phyloP scores from a whole-genome alignment of 2,329 filamentous ascomycete species.

The Tolypocladium inflatum region DNA sequence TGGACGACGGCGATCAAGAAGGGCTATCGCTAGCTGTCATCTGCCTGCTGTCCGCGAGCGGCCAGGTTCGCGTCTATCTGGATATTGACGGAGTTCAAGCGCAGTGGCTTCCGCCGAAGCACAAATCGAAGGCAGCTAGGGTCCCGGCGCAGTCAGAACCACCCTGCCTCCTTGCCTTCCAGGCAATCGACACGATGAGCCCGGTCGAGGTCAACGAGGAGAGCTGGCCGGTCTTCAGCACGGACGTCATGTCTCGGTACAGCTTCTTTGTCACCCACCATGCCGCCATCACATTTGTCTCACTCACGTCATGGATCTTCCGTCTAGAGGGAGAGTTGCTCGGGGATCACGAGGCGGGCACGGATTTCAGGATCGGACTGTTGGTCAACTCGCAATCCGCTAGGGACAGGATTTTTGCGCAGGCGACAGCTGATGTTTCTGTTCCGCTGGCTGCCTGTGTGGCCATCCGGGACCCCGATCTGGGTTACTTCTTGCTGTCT shows the following conservation, averaged over 20 bases:
- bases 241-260: conserved; percentile 52
- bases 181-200: conserved; percentile 51
- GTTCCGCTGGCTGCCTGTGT: conserved; percentile 44
- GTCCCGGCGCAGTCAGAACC: conserved; percentile 26
- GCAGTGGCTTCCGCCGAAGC: conserved; percentile 54
- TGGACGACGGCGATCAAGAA: conserved; percentile 46
- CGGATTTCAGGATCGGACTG: conserved; percentile 52
- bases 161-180: conserved; percentile 48
- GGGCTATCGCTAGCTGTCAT: conserved; percentile 51
- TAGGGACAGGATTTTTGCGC: conserved; percentile 48
- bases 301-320: conserved; percentile 53
- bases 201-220: conserved; percentile 44
- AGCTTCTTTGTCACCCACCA: conserved; percentile 54
- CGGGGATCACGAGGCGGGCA: conserved; percentile 45
- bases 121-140: conserved; percentile 36
- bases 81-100: conserved; percentile 54
- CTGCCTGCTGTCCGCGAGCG: conserved; percentile 51
- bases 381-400: conserved; percentile 49
- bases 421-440: conserved; percentile 34
- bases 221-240: conserved; percentile 54
- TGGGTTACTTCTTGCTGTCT: conserved; percentile 55
- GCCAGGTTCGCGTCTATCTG: conserved; percentile 51
- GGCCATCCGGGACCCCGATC: conserved; percentile 49
- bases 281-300: conserved; percentile 50
- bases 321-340: conserved; percentile 52